These are phyloP conservation scores for Eurotiales sp. DNA, from an alignment of 2,329 filamentous ascomycete species.

Conservation along the genomic window DNA sequence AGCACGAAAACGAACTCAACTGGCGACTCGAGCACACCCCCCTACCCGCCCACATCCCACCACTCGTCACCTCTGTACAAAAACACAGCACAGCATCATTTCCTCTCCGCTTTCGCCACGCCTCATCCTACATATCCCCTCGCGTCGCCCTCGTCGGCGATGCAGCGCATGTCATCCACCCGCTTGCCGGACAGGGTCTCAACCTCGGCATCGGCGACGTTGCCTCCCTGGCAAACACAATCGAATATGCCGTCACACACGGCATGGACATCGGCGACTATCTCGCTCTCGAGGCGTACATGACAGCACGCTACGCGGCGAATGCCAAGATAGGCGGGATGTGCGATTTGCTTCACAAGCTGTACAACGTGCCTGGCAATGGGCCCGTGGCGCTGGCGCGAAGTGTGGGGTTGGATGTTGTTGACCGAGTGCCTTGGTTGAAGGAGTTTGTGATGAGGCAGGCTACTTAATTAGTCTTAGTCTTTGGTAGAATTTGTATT, in stretches of 20 bases:
- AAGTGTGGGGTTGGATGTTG: conserved; percentile 69
- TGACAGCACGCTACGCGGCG: conserved; percentile 71
- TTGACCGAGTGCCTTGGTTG: conserved; percentile 69
- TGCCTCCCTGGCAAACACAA: conserved; percentile 68
- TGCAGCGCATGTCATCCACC: conserved; percentile 91
- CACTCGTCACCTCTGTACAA: conserved; percentile 67
- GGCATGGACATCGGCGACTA: conserved; percentile 82
- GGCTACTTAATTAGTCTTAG: conserved; percentile 43
- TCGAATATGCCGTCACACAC: conserved; percentile 72
- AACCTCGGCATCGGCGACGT: conserved; percentile 92
- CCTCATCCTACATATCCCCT: conserved; percentile 87
- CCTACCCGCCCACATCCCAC: conserved; percentile 55
- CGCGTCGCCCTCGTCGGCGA: conserved; percentile 91
- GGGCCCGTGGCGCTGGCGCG: conserved; percentile 77
- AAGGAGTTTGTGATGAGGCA: conserved; percentile 83
- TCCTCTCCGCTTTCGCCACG: conserved; percentile 84
- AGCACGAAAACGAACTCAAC: conserved; percentile 69
- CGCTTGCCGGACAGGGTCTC: conserved; percentile 87
- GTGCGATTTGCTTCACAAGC: conserved; percentile 84
- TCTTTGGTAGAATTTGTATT: neutral
- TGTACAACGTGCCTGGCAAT: conserved; percentile 71
- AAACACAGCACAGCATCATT: conserved; percentile 80
- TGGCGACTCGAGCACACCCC: conserved; percentile 76
- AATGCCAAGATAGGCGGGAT: conserved; percentile 78
- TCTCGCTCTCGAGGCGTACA: conserved; percentile 77